Conservation (phyloP, 2,329 filamentous ascomycete genomes). For the Botrytis fabae region DNA sequence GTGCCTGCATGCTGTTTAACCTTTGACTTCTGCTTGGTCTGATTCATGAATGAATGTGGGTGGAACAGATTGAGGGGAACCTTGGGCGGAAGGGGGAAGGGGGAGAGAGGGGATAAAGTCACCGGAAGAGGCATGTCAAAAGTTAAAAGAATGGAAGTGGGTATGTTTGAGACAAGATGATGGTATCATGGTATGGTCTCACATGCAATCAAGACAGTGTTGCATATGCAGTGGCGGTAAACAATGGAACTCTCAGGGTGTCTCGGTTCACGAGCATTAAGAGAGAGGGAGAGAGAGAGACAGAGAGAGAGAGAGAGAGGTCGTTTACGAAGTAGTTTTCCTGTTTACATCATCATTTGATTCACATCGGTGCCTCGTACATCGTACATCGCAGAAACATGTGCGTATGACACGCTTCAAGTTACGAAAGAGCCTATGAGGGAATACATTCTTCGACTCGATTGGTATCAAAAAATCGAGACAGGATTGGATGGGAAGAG, state of each 20-base stretch:
- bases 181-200: background rate
- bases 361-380: background rate
- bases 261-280: background rate
- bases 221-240: slow-evolving; percentile 20
- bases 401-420: background rate
- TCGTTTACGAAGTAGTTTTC: background rate
- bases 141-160: background rate
- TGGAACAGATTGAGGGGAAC: slow-evolving; percentile 11
- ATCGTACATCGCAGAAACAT: background rate
- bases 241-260: slow-evolving; percentile 8
- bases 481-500: background rate
- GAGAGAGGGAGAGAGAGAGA: too few species aligned
- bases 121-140: background rate
- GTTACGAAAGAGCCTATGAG: background rate
- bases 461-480: background rate
- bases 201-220: background rate
- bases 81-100: background rate
- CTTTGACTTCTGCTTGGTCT: background rate
- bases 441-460: background rate
- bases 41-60: background rate
- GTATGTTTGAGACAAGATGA: background rate
- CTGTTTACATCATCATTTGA: background rate
- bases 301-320: too few species aligned
- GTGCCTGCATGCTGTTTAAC: slow-evolving; percentile 17
- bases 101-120: background rate